A percentile compares a stretch with the other conserved stretches of the same genome.
These are phyloP conservation scores for Clohesyomyces aquaticus DNA, from an alignment of 495 filamentous ascomycete genomes.

Conservation along the genomic window DNA sequence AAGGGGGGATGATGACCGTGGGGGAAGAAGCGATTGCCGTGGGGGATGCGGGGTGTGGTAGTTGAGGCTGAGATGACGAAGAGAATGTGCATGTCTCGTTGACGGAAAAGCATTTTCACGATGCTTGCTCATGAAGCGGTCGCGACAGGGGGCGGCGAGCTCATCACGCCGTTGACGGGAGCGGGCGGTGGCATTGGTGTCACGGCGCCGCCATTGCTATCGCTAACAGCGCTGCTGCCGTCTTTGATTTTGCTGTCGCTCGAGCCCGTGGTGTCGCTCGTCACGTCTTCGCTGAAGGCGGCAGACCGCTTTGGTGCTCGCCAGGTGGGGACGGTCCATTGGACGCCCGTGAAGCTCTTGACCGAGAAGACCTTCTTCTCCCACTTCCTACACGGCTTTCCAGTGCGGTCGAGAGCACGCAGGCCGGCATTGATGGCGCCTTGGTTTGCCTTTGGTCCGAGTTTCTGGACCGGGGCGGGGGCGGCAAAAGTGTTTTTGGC, in stretches of 20 bases:
- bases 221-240: conserved; percentile 70
- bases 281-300: conserved; percentile 51
- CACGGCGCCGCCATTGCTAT: conserved; percentile 54
- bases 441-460: conserved; percentile 96
- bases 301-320: conserved; percentile 63
- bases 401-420: conserved; percentile 86
- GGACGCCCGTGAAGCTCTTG: conserved; percentile 89
- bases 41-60: no score
- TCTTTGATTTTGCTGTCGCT: conserved; percentile 79
- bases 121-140: conserved; percentile 41
- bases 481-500: conserved; percentile 33
- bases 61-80: no score
- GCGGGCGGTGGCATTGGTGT: conserved; percentile 45
- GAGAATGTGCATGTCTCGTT: no score
- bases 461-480: conserved; percentile 64
- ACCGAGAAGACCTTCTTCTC: conserved; percentile 75
- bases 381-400: conserved; percentile 92
- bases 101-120: conserved; percentile 37
- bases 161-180: conserved; percentile 44
- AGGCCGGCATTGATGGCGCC: conserved; percentile 97
- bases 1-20: no score
- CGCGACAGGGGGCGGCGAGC: conserved; percentile 52
- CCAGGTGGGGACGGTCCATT: conserved; percentile 86
- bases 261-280: conserved; percentile 61
- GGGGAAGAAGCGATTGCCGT: no score